Base-by-base conservation (phyloP, 345 rosid genomes). In the Ailanthus altissimus region DNA sequence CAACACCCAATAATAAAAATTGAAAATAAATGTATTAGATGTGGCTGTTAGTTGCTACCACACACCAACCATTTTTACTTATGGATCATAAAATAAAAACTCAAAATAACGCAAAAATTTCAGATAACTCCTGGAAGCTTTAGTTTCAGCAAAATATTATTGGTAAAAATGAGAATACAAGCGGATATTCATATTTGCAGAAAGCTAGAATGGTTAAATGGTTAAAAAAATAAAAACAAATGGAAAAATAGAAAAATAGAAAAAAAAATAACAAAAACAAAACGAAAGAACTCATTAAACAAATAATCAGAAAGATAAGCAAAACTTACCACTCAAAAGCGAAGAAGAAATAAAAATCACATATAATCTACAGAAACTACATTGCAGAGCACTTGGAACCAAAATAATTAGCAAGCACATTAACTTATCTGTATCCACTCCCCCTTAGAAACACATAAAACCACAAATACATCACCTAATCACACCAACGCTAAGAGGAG, bases 1-100 rank as follows among this genome's bases (percentile, higher is more conserved):
- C 94, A 14, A 95, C 97, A 78, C 97, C 97, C 66, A 92, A 72
- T 75, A 92, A 77, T 49, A 92, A 78, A 85, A 86, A 91, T 95
- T 92, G 86, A 10, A 63, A 53, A 70, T 13, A n/a, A 59, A 73
- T 3, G 71, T 15, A 46, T 75, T 50, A 80, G 81, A 73, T 57
- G 56, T 12, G 16, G 36, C 21, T 21, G 36, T 47, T 16, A 7
- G 23, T 18, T 64, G 23, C 54, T 2, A 28, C 14, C 8, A 46
- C 16, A 68, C 16, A 42, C 47, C 65, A n/a, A 16, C 58, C 26
- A 47, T 8, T 47, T 14, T 51, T 59, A 49, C 23, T 28, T 25
- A 20, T 26, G 25, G 7, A 16, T 16, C 60, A 10, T 50, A 14
- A 0, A 0, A 18, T 10, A 62, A n/a, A 62, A 64, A 25, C 46